Evolutionary conservation across 805 yeast genomes (phyloP).

Genomic region (Ogataea nonfermentans): DNA sequence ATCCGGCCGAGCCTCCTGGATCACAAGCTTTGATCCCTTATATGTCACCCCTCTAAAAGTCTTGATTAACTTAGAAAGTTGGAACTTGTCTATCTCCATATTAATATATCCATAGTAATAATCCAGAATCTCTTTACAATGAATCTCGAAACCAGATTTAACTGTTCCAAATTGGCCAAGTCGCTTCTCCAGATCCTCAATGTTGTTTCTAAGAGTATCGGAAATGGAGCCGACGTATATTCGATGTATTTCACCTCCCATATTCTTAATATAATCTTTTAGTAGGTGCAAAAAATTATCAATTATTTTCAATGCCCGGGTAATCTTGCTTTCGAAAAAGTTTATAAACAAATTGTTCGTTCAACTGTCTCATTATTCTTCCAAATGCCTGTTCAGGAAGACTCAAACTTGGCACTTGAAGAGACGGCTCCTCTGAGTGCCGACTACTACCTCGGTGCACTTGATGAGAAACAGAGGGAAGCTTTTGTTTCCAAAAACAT

Average conservation of each 20-base stretch:
- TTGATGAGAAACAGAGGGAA: slow-evolving; percentile 25
- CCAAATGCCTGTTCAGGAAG: slow-evolving; percentile 16
- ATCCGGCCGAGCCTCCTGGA: slow-evolving; percentile 62
- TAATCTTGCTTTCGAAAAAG: slow-evolving; percentile 10
- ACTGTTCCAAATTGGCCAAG: slow-evolving; percentile 63
- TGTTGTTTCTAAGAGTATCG: slow-evolving; percentile 43
- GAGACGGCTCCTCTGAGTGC: slow-evolving; percentile 26
- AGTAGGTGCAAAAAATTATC: neutral
- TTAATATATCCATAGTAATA: slow-evolving; percentile 66
- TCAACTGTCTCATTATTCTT: slow-evolving; percentile 1
- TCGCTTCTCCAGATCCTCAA: slow-evolving; percentile 50
- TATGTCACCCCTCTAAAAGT: slow-evolving; percentile 69
- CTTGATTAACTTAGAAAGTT: slow-evolving; percentile 48
- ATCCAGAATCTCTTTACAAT: slow-evolving; percentile 52
- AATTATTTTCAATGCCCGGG: slow-evolving; percentile 9
- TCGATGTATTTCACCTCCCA: slow-evolving; percentile 10
- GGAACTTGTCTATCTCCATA: slow-evolving; percentile 46
- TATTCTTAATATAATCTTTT: neutral
- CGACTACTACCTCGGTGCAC: slow-evolving; percentile 26
- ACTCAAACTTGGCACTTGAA: slow-evolving; percentile 6
- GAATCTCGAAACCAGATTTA: slow-evolving; percentile 45
- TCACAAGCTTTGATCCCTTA: slow-evolving; percentile 66
- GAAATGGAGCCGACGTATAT: slow-evolving; percentile 73
- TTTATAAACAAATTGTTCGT: slow-evolving; percentile 4
- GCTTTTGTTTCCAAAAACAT: slow-evolving; percentile 27